Conservation (phyloP, 1,284 basidiomycete genomes). For the Tilletia caries region DNA sequence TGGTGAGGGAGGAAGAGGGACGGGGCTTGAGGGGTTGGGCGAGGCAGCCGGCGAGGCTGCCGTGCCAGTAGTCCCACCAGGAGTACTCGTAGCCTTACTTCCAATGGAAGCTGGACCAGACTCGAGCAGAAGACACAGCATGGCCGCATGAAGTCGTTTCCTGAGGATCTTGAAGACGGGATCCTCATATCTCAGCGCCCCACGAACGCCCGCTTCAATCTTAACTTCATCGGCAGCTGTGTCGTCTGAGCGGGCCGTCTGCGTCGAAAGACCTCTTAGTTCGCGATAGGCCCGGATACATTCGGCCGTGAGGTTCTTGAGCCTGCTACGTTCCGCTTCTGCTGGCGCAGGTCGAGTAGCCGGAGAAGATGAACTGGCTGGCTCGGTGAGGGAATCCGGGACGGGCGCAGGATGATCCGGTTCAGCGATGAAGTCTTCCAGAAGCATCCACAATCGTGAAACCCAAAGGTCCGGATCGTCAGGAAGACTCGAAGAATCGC, state of each 20-base stretch:
- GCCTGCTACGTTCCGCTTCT: neutral
- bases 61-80: neutral
- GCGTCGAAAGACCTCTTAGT: neutral
- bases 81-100: neutral
- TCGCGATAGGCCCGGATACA: neutral
- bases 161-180: neutral
- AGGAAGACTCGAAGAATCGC: neutral
- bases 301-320: constrained; percentile 4
- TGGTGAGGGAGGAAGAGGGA: neutral
- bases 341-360: neutral
- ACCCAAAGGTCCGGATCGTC: neutral
- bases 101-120: neutral
- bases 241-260: neutral
- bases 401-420: neutral
- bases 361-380: neutral
- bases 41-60: neutral
- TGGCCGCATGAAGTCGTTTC: neutral
- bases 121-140: neutral
- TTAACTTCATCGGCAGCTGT: neutral
- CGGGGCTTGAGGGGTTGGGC: neutral
- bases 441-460: neutral
- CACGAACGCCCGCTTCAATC: neutral
- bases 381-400: neutral
- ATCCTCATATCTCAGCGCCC: neutral
- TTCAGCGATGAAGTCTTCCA: neutral